These are phyloP conservation scores for Microbotryomycetes sp. DNA, from an alignment of 1,284 basidiomycete genomes.

Conservation along the genomic window DNA sequence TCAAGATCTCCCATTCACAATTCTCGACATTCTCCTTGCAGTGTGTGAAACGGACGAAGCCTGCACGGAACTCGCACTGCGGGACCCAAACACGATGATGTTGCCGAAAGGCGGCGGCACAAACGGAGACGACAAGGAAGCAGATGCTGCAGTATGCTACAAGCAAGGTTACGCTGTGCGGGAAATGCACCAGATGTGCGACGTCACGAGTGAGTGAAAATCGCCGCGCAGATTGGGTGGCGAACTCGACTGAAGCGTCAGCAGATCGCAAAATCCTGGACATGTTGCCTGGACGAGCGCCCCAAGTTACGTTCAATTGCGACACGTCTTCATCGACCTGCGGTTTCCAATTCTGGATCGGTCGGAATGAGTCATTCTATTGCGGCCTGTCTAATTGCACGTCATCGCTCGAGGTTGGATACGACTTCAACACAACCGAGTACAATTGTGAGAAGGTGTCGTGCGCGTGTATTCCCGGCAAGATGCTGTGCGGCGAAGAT, in stretches of 20 bases:
- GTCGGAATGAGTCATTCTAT: conserved; percentile 88
- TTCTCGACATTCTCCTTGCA: conserved; percentile 40
- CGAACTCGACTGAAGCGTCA: background rate
- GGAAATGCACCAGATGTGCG: conserved; percentile 92
- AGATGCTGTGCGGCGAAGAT: conserved; percentile 91
- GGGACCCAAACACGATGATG: conserved; percentile 34
- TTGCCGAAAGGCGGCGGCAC: conserved; percentile 43
- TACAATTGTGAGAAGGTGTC: conserved; percentile 76
- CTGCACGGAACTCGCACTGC: conserved; percentile 66
- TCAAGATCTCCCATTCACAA: background rate
- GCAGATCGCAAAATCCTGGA: conserved; percentile 80
- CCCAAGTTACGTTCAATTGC: conserved; percentile 93
- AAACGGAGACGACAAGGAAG: conserved; percentile 46
- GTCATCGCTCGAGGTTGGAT: conserved; percentile 48
- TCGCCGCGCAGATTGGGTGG: background rate
- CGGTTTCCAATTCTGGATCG: conserved; percentile 96
- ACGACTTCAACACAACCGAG: conserved; percentile 62
- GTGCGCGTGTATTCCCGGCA: conserved; percentile 82
- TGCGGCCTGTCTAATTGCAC: conserved; percentile 68
- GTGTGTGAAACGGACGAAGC: conserved; percentile 76
- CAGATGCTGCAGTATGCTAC: conserved; percentile 83
- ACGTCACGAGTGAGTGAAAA: conserved; percentile 78
- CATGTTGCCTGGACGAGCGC: conserved; percentile 75
- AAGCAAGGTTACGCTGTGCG: conserved; percentile 82
- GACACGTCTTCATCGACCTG: conserved; percentile 54